These are phyloP conservation scores for Yamadazyma songkhlaensis DNA, from an alignment of 1,139 yeast genomes.

Conservation along the genomic window DNA sequence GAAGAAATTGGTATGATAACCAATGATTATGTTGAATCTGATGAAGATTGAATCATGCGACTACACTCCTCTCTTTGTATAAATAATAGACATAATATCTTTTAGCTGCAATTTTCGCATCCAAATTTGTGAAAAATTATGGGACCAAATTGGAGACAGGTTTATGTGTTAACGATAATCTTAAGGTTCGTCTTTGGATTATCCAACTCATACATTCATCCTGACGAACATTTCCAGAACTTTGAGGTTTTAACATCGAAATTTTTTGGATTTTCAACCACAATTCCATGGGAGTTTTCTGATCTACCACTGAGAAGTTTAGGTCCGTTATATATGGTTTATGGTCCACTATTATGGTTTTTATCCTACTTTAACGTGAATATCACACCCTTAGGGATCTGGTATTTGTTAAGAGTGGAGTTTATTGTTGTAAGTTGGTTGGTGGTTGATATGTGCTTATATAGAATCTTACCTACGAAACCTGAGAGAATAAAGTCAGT, in stretches of 20 bases:
- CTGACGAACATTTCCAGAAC: constrained; percentile 95
- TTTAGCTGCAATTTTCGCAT: constrained; percentile 15
- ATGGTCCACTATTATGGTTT: constrained; percentile 61
- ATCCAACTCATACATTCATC: constrained; percentile 86
- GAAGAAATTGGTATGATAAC: constrained; percentile 19
- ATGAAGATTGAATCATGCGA: constrained; percentile 13
- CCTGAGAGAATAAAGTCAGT: constrained; percentile 64
- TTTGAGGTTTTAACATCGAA: constrained; percentile 64
- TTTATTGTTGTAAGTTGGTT: constrained; percentile 59
- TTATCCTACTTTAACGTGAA: constrained; percentile 20
- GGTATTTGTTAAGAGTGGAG: constrained; percentile 58
- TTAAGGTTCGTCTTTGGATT: constrained; percentile 58
- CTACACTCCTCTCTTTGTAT: too few species aligned
- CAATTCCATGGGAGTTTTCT: constrained; percentile 84
- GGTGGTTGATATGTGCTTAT: constrained; percentile 50
- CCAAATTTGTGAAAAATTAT: constrained; percentile 1
- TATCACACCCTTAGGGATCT: constrained; percentile 44
- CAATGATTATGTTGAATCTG: constrained; percentile 17
- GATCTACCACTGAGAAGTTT: constrained; percentile 68
- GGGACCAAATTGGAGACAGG: constrained; percentile 40
- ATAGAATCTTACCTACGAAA: constrained; percentile 51
- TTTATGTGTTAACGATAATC: constrained; percentile 41
- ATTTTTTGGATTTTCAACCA: constrained; percentile 49
- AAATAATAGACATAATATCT: too few species aligned
- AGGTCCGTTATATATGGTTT: constrained; percentile 63